These are phyloP conservation scores for Yamadazyma olivae DNA, from an alignment of 805 yeast species.

Conservation along the genomic window DNA sequence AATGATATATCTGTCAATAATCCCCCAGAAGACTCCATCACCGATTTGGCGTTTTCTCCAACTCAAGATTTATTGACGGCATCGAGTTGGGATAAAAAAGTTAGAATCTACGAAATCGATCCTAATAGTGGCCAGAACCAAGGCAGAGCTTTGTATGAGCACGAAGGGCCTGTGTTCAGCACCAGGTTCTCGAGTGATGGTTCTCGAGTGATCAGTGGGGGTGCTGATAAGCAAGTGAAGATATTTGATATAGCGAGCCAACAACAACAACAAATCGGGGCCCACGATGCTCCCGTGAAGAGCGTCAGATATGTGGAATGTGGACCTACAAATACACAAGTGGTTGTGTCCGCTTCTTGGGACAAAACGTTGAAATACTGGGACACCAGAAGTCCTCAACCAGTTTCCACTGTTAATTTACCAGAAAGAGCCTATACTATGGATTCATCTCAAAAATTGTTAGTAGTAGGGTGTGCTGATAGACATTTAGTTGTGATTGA, in stretches of 20 bases:
- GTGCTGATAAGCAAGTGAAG: constrained; percentile 85
- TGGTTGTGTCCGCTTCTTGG: constrained; percentile 93
- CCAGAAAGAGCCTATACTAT: constrained; percentile 91
- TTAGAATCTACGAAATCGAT: constrained; percentile 83
- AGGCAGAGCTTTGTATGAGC: constrained; percentile 87
- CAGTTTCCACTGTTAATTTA: constrained; percentile 74
- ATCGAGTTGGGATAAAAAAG: constrained; percentile 94
- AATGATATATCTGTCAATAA: constrained; percentile 69
- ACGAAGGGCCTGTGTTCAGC: constrained; percentile 81
- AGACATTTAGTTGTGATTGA: constrained; percentile 76
- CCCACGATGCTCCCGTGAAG: constrained; percentile 78
- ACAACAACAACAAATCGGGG: constrained; percentile 80
- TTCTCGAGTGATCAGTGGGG: constrained; percentile 75
- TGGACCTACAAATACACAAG: constrained; percentile 79
- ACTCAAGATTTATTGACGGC: constrained; percentile 78
- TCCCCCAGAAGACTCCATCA: constrained; percentile 89
- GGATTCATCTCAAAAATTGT: constrained; percentile 76
- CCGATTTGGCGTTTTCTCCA: constrained; percentile 83
- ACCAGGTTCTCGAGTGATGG: constrained; percentile 88
- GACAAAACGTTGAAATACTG: constrained; percentile 92
- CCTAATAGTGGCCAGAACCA: constrained; percentile 71
- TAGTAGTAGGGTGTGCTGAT: constrained; percentile 95
- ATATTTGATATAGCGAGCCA: constrained; percentile 79
- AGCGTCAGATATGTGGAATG: constrained; percentile 74
- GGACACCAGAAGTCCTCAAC: constrained; percentile 86